Conservation (phyloP, 2,329 filamentous ascomycete species). For the Talaromyces piceae region DNA sequence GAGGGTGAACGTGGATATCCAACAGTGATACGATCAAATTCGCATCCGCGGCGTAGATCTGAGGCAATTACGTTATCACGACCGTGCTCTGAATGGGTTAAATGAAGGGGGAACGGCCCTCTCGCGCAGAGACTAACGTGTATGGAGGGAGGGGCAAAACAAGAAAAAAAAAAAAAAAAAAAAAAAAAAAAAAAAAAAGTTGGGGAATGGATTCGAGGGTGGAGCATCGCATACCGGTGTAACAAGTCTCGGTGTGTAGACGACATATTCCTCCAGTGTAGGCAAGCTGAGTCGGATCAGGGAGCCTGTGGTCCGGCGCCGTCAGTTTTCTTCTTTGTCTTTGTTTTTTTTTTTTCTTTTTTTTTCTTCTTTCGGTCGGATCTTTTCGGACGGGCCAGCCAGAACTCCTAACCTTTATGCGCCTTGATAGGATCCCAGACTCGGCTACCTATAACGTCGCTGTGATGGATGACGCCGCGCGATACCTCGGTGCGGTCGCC, state of each 20-base stretch:
- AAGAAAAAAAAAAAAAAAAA: too few species aligned
- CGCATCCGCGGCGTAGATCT: conserved; percentile 70
- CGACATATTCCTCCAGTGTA: conserved; percentile 66
- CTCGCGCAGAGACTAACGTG: too few species aligned
- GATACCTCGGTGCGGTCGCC: conserved; percentile 29
- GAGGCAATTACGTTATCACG: conserved; percentile 9
- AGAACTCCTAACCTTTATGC: conserved; percentile 35
- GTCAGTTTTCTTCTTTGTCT: not conserved
- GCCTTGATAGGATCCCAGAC: conserved; percentile 54
- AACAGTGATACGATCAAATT: conserved; percentile 68
- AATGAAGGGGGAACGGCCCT: too few species aligned
- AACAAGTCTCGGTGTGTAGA: conserved; percentile 60
- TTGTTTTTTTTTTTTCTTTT: too few species aligned
- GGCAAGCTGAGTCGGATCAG: conserved; percentile 54
- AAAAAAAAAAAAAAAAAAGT: too few species aligned
- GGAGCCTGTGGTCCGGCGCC: not conserved
- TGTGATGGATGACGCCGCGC: conserved; percentile 34
- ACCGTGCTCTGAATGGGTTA: conserved; percentile 17
- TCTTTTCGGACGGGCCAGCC: not conserved
- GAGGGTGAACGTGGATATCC: conserved; percentile 56
- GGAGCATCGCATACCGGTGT: conserved; percentile 54
- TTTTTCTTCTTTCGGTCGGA: conserved; percentile 18
- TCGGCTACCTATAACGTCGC: conserved; percentile 57
- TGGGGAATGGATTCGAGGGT: conserved; percentile 18
- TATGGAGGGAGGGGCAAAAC: too few species aligned